These are phyloP conservation scores for Geoglossum cookeanum DNA, from an alignment of 2,329 filamentous ascomycete genomes.

Conservation along the genomic window DNA sequence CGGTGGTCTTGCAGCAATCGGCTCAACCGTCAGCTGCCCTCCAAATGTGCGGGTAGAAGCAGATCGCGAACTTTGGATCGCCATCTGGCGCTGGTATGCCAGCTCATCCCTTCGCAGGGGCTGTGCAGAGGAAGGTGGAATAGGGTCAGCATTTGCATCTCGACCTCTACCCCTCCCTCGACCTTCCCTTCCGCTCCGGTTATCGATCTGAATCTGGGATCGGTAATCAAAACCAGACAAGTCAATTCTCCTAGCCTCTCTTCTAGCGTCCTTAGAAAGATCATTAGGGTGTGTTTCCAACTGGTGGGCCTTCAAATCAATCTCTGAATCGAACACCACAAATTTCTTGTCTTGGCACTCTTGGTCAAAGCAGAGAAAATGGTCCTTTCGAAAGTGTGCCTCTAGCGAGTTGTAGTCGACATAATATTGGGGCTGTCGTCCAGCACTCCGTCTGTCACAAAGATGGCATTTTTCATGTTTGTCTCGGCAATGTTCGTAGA, in stretches of 20 bases:
- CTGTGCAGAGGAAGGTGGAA: slow-evolving; percentile 59
- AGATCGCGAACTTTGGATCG: slow-evolving; percentile 73
- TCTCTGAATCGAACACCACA: slow-evolving; percentile 83
- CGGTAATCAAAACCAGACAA: slow-evolving; percentile 72
- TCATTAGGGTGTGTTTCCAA: slow-evolving; percentile 63
- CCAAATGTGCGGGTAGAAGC: slow-evolving; percentile 67
- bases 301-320: slow-evolving; percentile 90
- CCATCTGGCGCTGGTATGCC: slow-evolving; percentile 80
- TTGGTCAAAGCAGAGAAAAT: slow-evolving; percentile 65
- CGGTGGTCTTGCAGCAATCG: slow-evolving; percentile 26
- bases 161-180: slow-evolving; percentile 46
- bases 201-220: slow-evolving; percentile 38
- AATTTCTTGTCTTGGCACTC: slow-evolving; percentile 96
- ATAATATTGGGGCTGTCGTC: slow-evolving; percentile 71
- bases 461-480: slow-evolving; percentile 92
- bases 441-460: slow-evolving; percentile 51
- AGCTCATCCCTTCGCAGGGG: slow-evolving; percentile 70
- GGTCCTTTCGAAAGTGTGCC: slow-evolving; percentile 69
- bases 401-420: slow-evolving; percentile 74
- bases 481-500: slow-evolving; percentile 82
- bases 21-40: slow-evolving; percentile 42
- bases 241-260: slow-evolving; percentile 72
- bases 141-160: slow-evolving; percentile 68
- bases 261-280: slow-evolving; percentile 62
- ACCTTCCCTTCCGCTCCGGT: slow-evolving; percentile 33